Base-by-base conservation (phyloP, 2,329 filamentous ascomycete species). In the Remersonia thermophila region DNA sequence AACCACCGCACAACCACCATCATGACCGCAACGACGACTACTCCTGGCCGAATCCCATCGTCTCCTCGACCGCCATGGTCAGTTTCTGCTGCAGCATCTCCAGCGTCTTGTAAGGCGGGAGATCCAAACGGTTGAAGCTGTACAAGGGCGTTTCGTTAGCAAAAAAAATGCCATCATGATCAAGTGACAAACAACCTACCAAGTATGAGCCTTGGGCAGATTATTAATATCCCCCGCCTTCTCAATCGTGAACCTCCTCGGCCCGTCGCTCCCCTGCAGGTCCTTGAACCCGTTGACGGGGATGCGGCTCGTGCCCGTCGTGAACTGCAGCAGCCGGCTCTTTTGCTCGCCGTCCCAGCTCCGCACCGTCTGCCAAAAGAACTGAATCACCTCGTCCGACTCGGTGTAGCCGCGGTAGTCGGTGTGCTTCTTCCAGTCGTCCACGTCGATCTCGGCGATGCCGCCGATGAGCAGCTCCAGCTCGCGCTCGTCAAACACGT, bases 391-490 rank as follows among this genome's bases (percentile, higher is more conserved):
- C 55, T 95, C 85, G 52, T 98, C 91, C 39, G 80, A 86, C 63
- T 98, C 91, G 8, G 93, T 95, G 70, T 98, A 98, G 37, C 91
- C 91, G 50, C 91, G 82, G 62, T 98, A 98, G 56, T 98, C 91
- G 32, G 91, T 98, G 64, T 98, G 91, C 69, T 98, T 98, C 80
- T 98, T 96, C 91, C 91, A 98, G 62, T 98, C 91, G 42, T 98
- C 91, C 12, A 98, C 89, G 54, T 98, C 91, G 49, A 98, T 98
- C 62, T 98, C 91, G n/a, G 91, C 91, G 51, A 98, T 98, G 71
- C 91, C 91, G 47, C 91, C 91, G 55, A 98, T 96, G 49, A 98
- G 71, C 48, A 98, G 65, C 62, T 98, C 91, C 32, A 98, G 69
- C 61, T 98, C 91, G 52, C 91, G 83, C 67, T 98, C 91, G 54